Evolutionary conservation across 345 rosid species (phyloP).

Genomic region (Erucastrum elatum): DNA sequence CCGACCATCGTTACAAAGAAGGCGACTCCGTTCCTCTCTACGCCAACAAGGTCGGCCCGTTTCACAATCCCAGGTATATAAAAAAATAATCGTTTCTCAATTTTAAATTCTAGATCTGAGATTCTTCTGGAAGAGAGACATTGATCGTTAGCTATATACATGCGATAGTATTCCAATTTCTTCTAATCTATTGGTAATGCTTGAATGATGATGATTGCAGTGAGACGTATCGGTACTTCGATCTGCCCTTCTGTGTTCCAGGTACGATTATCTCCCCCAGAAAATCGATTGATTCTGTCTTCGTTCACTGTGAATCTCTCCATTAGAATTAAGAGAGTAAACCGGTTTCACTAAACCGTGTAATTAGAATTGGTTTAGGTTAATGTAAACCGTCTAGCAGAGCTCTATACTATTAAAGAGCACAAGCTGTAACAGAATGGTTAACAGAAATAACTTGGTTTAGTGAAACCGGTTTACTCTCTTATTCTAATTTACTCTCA

Average conservation of each 20-base stretch:
- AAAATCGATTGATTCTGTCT: too few species aligned
- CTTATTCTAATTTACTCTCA: too few species aligned
- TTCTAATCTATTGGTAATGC: neutral
- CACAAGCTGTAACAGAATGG: too few species aligned
- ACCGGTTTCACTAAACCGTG: too few species aligned
- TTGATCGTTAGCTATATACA: neutral
- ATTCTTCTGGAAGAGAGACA: neutral
- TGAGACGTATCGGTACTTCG: slow-evolving; percentile 83
- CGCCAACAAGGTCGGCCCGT: slow-evolving; percentile 81
- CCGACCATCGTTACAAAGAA: slow-evolving; percentile 71
- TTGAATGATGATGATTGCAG: slow-evolving; percentile 43
- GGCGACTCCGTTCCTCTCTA: slow-evolving; percentile 28
- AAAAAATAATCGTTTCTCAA: neutral
- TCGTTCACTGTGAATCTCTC: too few species aligned
- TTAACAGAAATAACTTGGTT: too few species aligned
- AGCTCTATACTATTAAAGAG: too few species aligned
- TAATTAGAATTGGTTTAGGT: too few species aligned
- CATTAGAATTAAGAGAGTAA: too few species aligned
- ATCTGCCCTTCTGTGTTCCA: slow-evolving; percentile 77
- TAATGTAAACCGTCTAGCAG: too few species aligned
- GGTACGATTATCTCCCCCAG: slow-evolving; percentile 34
- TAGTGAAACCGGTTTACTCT: too few species aligned
- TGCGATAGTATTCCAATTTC: neutral
- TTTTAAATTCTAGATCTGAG: slow-evolving; percentile 21
- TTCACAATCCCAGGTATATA: neutral